phyloP scores from a whole-genome alignment of 495 filamentous ascomycete genomes.

The Aspergillus bertholletiae region DNA sequence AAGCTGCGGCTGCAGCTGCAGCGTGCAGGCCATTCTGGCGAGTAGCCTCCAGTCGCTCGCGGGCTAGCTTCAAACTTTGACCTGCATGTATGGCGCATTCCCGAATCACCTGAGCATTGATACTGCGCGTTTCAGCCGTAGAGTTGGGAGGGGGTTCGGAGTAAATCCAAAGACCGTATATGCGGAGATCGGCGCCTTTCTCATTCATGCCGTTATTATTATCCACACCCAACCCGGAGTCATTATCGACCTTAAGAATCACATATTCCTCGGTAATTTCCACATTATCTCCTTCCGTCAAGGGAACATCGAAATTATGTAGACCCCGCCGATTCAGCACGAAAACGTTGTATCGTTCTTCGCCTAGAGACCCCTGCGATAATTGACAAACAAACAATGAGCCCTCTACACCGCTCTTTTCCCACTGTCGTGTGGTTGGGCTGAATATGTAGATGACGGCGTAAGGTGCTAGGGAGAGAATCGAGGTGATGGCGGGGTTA shows the following conservation, averaged over 20 bases:
- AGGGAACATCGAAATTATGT: constrained; percentile 53
- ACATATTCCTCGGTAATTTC: constrained; percentile 60
- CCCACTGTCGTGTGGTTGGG: constrained; percentile 60
- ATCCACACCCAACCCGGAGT: constrained; percentile 5
- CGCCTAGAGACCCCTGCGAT: constrained; percentile 34
- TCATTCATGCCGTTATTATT: neutral
- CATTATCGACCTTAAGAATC: constrained; percentile 47
- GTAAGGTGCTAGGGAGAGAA: constrained; percentile 74
- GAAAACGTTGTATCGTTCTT: constrained; percentile 55
- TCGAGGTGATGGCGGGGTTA: constrained; percentile 59
- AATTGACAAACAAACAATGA: constrained; percentile 77
- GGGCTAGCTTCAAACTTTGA: constrained; percentile 39
- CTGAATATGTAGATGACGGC: constrained; percentile 76
- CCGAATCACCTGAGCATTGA: constrained; percentile 50
- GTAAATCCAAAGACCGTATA: constrained; percentile 66
- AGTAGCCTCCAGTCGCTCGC: constrained; percentile 36
- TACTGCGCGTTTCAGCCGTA: constrained; percentile 46
- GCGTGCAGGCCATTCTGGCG: constrained; percentile 36
- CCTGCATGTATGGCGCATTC: constrained; percentile 53
- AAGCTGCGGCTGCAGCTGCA: constrained; percentile 30
- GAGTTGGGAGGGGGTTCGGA: constrained; percentile 51
- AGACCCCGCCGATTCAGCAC: constrained; percentile 60
- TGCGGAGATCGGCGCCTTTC: constrained; percentile 25
- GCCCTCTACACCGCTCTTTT: constrained; percentile 74
- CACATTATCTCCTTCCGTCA: constrained; percentile 51